Evolutionary conservation across 192 early-diverging fungal genomes (phyloP), one percentile per base, ranked within the genome.

Genomic region (Entomortierella beljakovae): DNA sequence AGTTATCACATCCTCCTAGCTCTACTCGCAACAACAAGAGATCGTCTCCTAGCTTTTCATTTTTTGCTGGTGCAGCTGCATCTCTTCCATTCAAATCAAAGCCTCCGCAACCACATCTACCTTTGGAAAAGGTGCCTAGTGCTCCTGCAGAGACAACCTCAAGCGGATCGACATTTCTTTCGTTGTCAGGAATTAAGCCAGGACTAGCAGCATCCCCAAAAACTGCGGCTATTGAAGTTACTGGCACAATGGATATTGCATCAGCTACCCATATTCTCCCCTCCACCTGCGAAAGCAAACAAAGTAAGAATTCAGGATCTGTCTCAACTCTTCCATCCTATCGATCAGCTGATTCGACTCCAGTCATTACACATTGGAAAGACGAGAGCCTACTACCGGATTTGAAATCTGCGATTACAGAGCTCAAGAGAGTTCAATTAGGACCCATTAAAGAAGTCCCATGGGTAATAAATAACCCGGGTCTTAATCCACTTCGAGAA

Each of bases 371-470:
- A 33, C 67, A 69, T 35, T 79, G 75, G 75, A 33, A 20, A 22
- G 75, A 79, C 20, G 40, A 65, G 11, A 35, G 16, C 0, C 35
- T 79, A 6, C 28, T 79, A 18, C 75, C 75, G 2, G 75, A 64
- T n/a, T 48, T 79, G 34, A 68, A 69, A 49, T 4, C 56, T 11
- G 75, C 75, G 13, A 49, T 79, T 23, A 22, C 22, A 16, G 75
- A 79, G 7, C 43, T 79, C 31, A 79, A 65, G 34, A 63, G 31
- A 22, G 35, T 79, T 38, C 75, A 79, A 26, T 50, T 56, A 42
- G 75, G 67, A n/a, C 62, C 68, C 13, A 57, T 79, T 15, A 79
- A 79, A 15, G 75, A 79, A 37, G 60, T 56, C 0, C 68, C 75
- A 6, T 63, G 67, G 20, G 75, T 55, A 4, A 35, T 64, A 23